Percentiles rank a stretch among this genome's conserved stretches.
phyloP scores from a whole-genome alignment of 352 stramenopile genomes.

The Phytopythium mirpurense region DNA sequence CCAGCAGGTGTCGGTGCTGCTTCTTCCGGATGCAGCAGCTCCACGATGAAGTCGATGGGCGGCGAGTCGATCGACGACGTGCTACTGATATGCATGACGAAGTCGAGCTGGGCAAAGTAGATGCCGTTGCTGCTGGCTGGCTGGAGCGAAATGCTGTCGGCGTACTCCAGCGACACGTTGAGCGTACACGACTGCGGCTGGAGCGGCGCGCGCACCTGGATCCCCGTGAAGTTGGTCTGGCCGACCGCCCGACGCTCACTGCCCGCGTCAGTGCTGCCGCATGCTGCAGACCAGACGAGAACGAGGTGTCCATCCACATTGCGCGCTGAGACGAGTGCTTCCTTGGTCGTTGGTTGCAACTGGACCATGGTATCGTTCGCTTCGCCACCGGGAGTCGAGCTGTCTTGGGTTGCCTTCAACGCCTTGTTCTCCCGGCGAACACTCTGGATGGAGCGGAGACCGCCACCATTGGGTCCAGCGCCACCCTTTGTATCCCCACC shows the following conservation, averaged over 20 bases:
- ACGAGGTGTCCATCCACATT: conserved; percentile 64
- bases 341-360: conserved; percentile 52
- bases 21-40: conserved; percentile 75
- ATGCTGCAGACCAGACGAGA: conserved; percentile 58
- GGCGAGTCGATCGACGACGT: conserved; percentile 38
- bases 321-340: conserved; percentile 40
- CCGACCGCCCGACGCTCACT: conserved; percentile 29
- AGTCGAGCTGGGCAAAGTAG: conserved; percentile 54
- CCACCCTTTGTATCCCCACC: conserved; percentile 24
- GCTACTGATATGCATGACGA: conserved; percentile 77
- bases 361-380: conserved; percentile 9
- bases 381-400: not conserved
- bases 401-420: conserved; percentile 18
- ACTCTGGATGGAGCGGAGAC: conserved; percentile 83
- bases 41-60: conserved; percentile 71
- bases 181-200: conserved; percentile 52
- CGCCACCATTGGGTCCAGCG: conserved; percentile 14
- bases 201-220: conserved; percentile 48
- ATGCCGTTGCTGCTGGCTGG: conserved; percentile 14
- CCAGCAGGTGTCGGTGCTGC: not conserved
- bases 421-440: conserved; percentile 84
- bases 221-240: conserved; percentile 54
- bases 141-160: conserved; percentile 28
- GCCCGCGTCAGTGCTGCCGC: conserved; percentile 1
- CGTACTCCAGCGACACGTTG: conserved; percentile 65